Percentiles rank a stretch among this genome's conserved stretches.
These are phyloP conservation scores for Casaregolazyma suthepensis DNA, from an alignment of 1,139 yeast genomes.

Conservation along the genomic window DNA sequence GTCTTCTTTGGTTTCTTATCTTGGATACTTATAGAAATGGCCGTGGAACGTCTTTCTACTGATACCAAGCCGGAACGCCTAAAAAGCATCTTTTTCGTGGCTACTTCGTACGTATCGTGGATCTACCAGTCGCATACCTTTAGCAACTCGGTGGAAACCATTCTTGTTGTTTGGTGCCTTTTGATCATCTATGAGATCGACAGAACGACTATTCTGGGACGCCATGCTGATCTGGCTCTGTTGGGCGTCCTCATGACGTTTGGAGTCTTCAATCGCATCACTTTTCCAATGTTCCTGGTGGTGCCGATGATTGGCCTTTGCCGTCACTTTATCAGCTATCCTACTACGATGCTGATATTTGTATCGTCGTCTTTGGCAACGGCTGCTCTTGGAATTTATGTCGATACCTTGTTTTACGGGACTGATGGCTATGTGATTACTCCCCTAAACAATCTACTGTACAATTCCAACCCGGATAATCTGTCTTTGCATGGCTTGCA, in stretches of 20 bases:
- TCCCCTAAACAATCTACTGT: conserved; percentile 69
- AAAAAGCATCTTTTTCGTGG: conserved; percentile 58
- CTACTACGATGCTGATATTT: conserved; percentile 26
- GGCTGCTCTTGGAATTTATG: conserved; percentile 37
- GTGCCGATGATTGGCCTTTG: conserved; percentile 42
- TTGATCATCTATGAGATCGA: conserved; percentile 36
- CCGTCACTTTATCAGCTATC: conserved; percentile 24
- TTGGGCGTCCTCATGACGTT: conserved; percentile 53
- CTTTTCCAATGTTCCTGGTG: conserved; percentile 69
- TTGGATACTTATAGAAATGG: conserved; percentile 53
- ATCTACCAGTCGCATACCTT: conserved; percentile 83
- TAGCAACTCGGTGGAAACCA: conserved; percentile 80
- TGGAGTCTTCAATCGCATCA: conserved; percentile 79
- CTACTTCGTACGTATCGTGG: conserved; percentile 74
- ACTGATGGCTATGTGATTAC: conserved; percentile 44
- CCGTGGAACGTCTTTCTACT: conserved; percentile 39
- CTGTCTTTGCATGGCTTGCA: conserved; percentile 79
- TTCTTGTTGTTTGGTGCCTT: conserved; percentile 52
- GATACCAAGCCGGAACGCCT: conserved; percentile 57
- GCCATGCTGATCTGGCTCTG: conserved; percentile 31
- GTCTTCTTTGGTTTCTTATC: conserved; percentile 50
- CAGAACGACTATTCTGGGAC: conserved; percentile 22
- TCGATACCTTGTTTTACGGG: conserved; percentile 47
- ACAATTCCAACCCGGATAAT: conserved; percentile 57
- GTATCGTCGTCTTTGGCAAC: conserved; percentile 26